Evolutionary conservation across 2,329 filamentous ascomycete species (phyloP), one percentile per base, ranked within the genome.

Genomic region (Pseudohalonectria lignicola): DNA sequence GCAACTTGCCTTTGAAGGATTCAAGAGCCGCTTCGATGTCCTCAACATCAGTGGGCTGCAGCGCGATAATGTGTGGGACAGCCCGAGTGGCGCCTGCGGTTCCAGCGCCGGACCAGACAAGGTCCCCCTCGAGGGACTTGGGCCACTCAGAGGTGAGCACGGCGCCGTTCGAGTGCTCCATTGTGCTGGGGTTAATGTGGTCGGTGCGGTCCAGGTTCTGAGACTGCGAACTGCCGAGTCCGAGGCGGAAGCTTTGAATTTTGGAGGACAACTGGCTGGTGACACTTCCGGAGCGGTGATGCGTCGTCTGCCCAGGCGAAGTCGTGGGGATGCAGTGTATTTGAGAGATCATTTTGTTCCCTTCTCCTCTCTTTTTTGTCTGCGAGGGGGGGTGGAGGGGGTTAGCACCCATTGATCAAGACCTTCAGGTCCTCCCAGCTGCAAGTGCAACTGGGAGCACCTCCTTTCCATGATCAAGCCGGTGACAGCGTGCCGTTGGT

Each of bases 1-100:
- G n/a, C n/a, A n/a, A n/a, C 35, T 48, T 30, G 49, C 52, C 39
- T 28, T 57, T 53, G 42, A 57, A 57, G 10, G 31, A 37, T 10
- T 40, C 39, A 2, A 60, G 46, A 25, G 48, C 49, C 6, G 43
- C 39, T 20, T 56, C 43, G 33, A 52, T 34, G 25, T 52, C 46
- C 1, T 31, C 25, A 17, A 49, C 25, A 21, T 52, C 47, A 1
- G 23, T 10, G 6, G 39, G 19, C 19, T 43, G 35, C n/a, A 54
- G 41, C 17, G 37, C 23, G 12, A 53, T 38, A 39, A 40, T 42
- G 31, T 42, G 23, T 12, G 26, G 16, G 11, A 10, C 19, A 12
- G 35, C 16, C 20, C 25, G 4, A 8, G 35, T 28, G 10, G 35
- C 26, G 16, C 20, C 35, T n/a, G n/a, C n/a, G n/a, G n/a, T n/a